A percentile compares a stretch with the other conserved stretches of the same genome.
phyloP scores from a whole-genome alignment of 345 rosid genomes.

The Hevea brasiliensis region DNA sequence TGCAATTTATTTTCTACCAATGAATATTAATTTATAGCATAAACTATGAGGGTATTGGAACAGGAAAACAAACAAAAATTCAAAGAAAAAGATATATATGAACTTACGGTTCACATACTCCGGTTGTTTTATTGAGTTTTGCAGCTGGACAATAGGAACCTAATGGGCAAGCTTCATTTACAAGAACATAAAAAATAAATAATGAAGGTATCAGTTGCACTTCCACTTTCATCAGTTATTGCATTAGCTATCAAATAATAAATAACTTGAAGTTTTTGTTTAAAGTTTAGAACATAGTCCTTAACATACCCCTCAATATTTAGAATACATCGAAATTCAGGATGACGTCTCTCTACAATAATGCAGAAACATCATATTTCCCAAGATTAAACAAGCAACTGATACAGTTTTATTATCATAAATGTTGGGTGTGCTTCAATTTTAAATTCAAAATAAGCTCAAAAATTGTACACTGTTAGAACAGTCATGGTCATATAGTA shows the following conservation, averaged over 20 bases:
- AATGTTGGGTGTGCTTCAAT: background rate
- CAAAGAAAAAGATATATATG: slow-evolving; percentile 5
- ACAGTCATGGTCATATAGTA: background rate
- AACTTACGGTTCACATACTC: slow-evolving; percentile 86
- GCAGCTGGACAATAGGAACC: slow-evolving; percentile 87
- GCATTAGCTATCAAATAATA: background rate
- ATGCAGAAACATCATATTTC: background rate
- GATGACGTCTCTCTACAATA: background rate
- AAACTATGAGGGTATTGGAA: slow-evolving; percentile 9
- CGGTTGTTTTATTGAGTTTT: slow-evolving; percentile 65
- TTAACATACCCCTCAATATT: background rate
- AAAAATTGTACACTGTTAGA: too few relatives aligned
- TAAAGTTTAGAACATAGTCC: background rate
- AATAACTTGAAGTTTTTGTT: background rate
- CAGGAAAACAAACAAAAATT: slow-evolving; percentile 1
- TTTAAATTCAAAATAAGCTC: background rate
- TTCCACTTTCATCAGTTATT: slow-evolving; percentile 5
- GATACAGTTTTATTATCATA: background rate
- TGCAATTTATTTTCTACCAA: slow-evolving; percentile 36
- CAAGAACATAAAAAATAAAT: slow-evolving; percentile 20
- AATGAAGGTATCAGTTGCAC: slow-evolving; percentile 10
- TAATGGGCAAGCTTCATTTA: slow-evolving; percentile 70
- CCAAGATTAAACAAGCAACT: background rate
- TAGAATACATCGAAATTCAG: too few relatives aligned
- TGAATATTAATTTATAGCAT: slow-evolving; percentile 8